Evolutionary conservation across 352 stramenopile genomes (phyloP).

Genomic region (Saprolegnia diclina): DNA sequence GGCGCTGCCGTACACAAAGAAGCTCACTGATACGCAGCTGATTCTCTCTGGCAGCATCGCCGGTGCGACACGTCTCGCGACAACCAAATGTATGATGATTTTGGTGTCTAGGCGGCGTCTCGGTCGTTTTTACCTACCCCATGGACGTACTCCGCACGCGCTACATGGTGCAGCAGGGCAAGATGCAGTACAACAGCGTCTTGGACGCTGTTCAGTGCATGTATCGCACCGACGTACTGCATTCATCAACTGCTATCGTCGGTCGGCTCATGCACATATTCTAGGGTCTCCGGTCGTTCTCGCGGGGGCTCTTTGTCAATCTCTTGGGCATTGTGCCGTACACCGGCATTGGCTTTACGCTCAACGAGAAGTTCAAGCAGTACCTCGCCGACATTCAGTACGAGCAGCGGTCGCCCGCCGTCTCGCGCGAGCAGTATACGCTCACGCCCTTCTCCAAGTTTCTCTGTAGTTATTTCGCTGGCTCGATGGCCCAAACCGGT

Average conservation of each 20-base stretch:
- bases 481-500: constrained; percentile 81
- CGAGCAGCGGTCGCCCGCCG: constrained; percentile 6
- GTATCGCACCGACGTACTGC: constrained; percentile 52
- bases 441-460: constrained; percentile 64
- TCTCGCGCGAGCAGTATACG: constrained; percentile 7
- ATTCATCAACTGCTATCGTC: neutral
- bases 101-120: constrained; percentile 36
- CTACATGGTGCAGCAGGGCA: constrained; percentile 84
- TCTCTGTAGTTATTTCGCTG: constrained; percentile 75
- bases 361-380: constrained; percentile 82
- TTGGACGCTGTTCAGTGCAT: constrained; percentile 62
- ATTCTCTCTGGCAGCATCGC: constrained; percentile 65
- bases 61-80: constrained; percentile 25
- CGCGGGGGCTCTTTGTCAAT: constrained; percentile 62
- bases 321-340: constrained; percentile 79
- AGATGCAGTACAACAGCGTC: constrained; percentile 64
- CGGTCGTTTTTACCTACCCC: constrained; percentile 68
- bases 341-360: constrained; percentile 76
- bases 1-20: constrained; percentile 37
- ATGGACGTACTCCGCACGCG: constrained; percentile 75
- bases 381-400: constrained; percentile 35
- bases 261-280: constrained; percentile 60
- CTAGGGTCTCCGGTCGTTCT: constrained; percentile 62
- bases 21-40: constrained; percentile 72
- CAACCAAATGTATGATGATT: neutral